Evolutionary conservation across 1,284 basidiomycete species (phyloP).

Genomic region (Irpex rosettiformis): DNA sequence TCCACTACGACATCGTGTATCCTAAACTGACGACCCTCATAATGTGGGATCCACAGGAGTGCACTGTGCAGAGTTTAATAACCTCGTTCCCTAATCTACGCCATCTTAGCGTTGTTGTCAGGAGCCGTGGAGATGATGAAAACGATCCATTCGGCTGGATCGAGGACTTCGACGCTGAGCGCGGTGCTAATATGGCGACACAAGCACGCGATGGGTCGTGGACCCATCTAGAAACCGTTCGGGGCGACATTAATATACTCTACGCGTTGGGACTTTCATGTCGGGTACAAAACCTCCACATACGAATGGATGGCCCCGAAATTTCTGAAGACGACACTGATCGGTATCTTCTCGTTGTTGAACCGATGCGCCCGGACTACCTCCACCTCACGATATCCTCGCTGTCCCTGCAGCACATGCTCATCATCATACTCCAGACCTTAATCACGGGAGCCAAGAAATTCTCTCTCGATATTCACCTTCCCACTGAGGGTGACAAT

Average conservation of each 20-base stretch:
- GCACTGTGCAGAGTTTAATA: neutral
- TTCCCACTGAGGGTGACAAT: neutral
- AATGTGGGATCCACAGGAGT: neutral
- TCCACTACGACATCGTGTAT: neutral
- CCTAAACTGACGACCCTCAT: neutral
- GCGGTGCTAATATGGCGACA: neutral
- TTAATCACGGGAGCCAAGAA: neutral
- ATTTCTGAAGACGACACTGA: neutral
- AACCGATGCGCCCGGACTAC: neutral
- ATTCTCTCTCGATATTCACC: neutral
- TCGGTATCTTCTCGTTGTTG: neutral
- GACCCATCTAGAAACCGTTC: neutral
- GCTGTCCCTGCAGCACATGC: neutral
- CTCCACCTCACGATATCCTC: neutral
- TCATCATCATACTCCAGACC: neutral
- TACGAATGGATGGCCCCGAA: neutral
- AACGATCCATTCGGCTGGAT: neutral
- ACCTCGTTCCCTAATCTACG: neutral
- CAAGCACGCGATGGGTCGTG: neutral
- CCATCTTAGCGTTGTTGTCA: neutral
- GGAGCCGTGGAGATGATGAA: neutral
- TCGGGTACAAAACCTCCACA: neutral
- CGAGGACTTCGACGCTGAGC: neutral
- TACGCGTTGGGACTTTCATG: neutral
- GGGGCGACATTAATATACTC: neutral